These are phyloP conservation scores for Yamadazyma takamatsuzukensis DNA, from an alignment of 805 yeast species.

Conservation along the genomic window DNA sequence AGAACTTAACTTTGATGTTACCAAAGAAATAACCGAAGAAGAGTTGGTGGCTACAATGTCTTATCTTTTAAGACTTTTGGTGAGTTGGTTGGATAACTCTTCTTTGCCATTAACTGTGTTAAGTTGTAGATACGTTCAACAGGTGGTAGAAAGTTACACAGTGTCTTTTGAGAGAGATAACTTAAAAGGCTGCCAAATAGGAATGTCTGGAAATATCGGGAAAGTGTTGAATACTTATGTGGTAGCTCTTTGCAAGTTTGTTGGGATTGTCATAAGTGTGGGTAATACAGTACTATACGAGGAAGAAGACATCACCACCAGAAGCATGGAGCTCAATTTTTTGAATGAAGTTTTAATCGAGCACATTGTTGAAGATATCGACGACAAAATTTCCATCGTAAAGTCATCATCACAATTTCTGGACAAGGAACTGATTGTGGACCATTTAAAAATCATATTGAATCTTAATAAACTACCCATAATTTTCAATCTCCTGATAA, in stretches of 20 bases:
- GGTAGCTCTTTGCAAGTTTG: constrained; percentile 51
- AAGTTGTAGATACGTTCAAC: constrained; percentile 70
- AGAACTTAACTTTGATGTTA: constrained; percentile 47
- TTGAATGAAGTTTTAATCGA: constrained; percentile 20
- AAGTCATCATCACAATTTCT: constrained; percentile 9
- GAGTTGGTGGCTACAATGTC: constrained; percentile 52
- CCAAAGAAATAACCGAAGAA: constrained; percentile 29
- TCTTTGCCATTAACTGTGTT: constrained; percentile 74
- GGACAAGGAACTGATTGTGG: constrained; percentile 9
- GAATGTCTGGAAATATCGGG: constrained; percentile 25
- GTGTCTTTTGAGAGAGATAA: constrained; percentile 8
- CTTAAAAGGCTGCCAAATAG: too few relatives aligned
- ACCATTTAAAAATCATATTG: constrained; percentile 25
- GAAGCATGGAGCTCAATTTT: constrained; percentile 50
- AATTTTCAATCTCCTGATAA: constrained; percentile 6
- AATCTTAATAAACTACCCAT: constrained; percentile 21
- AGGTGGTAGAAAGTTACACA: constrained; percentile 42
- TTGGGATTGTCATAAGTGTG: constrained; percentile 43
- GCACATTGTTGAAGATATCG: constrained; percentile 25
- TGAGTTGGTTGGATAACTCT: constrained; percentile 75
- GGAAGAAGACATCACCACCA: constrained; percentile 71
- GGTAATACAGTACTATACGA: constrained; percentile 63
- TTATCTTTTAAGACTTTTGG: constrained; percentile 48
- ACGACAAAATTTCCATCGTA: constrained; percentile 27
- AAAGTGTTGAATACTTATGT: constrained; percentile 49